Evolutionary conservation across 352 stramenopile genomes (phyloP).

Genomic region (Pilasporangium apinafurcum): DNA sequence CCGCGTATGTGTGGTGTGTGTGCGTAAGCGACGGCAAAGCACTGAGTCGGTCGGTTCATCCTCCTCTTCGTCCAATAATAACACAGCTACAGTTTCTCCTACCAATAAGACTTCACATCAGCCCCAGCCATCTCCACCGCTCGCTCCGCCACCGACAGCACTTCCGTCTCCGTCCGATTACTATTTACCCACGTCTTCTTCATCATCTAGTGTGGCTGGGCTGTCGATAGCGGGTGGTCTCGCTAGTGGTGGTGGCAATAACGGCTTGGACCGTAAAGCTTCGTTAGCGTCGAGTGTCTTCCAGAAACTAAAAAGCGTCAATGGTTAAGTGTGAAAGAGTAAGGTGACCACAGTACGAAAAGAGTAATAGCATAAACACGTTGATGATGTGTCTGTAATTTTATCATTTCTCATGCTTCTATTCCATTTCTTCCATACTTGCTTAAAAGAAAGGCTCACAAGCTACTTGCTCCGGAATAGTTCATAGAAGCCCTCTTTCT

Average conservation of each 20-base stretch:
- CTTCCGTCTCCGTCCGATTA: constrained; percentile 31
- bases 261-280: constrained; percentile 30
- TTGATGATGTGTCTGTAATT: neutral
- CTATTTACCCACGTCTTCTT: constrained; percentile 38
- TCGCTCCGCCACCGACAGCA: constrained; percentile 12
- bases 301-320: constrained; percentile 53
- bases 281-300: constrained; percentile 43
- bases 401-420: neutral
- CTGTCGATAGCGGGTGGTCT: too few species aligned
- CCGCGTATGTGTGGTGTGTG: constrained; percentile 56
- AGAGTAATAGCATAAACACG: too few species aligned
- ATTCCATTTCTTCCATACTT: neutral
- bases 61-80: too few species aligned
- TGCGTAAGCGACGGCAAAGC: constrained; percentile 48
- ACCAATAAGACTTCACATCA: too few species aligned
- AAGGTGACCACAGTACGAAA: neutral
- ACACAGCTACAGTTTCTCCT: too few species aligned
- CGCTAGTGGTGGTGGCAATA: constrained; percentile 12
- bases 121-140: constrained; percentile 10
- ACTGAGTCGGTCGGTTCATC: constrained; percentile 5
- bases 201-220: constrained; percentile 16
- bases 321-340: neutral
- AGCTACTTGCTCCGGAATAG: constrained; percentile 39
- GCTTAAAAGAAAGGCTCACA: neutral
- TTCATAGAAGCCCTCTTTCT: constrained; percentile 61